Evolutionary conservation across 208 protist genomes (phyloP).

Genomic region (Leishmania martiniquensis): DNA sequence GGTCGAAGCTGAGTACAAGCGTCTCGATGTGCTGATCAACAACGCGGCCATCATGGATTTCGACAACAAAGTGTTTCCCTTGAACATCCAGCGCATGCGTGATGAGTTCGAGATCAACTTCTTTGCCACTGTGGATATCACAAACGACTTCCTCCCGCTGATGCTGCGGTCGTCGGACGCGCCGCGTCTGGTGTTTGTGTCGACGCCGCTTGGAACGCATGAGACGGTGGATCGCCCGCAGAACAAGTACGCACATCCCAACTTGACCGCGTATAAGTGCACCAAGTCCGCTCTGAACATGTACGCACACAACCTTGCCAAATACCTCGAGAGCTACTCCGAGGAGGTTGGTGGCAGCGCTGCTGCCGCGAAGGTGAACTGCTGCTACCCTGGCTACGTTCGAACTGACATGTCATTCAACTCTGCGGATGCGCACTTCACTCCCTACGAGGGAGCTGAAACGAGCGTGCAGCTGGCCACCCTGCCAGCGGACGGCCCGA

Average conservation of each 20-base stretch:
- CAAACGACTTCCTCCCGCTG: slow-evolving; percentile 71
- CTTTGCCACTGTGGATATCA: slow-evolving; percentile 61
- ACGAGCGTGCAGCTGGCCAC: slow-evolving; percentile 80
- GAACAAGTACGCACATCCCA: slow-evolving; percentile 46
- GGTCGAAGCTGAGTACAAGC: slow-evolving; percentile 44
- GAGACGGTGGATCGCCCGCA: slow-evolving; percentile 52
- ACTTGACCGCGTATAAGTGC: slow-evolving; percentile 59
- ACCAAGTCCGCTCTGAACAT: slow-evolving; percentile 82
- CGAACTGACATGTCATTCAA: slow-evolving; percentile 79
- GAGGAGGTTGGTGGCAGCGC: slow-evolving; percentile 55
- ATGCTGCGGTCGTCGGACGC: slow-evolving; percentile 60
- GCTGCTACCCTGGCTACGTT: slow-evolving; percentile 79
- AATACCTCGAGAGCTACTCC: slow-evolving; percentile 54
- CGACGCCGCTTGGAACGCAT: slow-evolving; percentile 70
- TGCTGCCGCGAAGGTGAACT: slow-evolving; percentile 69
- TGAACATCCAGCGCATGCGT: slow-evolving; percentile 58
- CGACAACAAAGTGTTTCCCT: slow-evolving; percentile 39
- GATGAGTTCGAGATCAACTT: slow-evolving; percentile 78
- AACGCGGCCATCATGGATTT: slow-evolving; percentile 64
- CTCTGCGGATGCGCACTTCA: slow-evolving; percentile 45
- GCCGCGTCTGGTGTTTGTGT: slow-evolving; percentile 75
- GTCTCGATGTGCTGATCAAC: slow-evolving; percentile 82
- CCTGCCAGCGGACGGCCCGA: slow-evolving; percentile 76
- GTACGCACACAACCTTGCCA: slow-evolving; percentile 83
- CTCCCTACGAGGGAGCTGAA: slow-evolving; percentile 74